Base-by-base conservation (phyloP, 768 basidiomycete genomes). In the Trametes elegans region DNA sequence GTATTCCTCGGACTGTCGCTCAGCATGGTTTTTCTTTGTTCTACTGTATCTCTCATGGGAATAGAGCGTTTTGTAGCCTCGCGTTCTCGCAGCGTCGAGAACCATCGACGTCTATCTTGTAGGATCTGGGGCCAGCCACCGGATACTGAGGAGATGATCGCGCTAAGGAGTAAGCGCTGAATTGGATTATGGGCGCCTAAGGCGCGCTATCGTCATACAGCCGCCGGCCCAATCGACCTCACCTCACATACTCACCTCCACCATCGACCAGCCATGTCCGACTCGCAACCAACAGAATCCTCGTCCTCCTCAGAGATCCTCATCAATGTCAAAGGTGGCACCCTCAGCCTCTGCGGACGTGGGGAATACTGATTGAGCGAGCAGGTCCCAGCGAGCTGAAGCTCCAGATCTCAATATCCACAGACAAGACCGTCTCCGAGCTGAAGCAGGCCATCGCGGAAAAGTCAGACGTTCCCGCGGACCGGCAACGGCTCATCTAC, bases 331-430 rank as follows among this genome's bases (percentile, higher is more conserved):
- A 90, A 88, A 70, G 88, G 88, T 85, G 19, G 26, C 38, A 60
- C 53, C 6, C 18, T 26, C 4, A 5, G 39, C 31, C n/a, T 21
- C 16, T 11, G 35, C 13, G 36, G 8, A 8, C 3, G 11, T 11
- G 35, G 13, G 11, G 31, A 21, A 45, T 42, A 31, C 27, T 28
- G 42, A 52, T 23, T 55, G 24, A 2, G 43, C 7, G 27, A 7
- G 5, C 55, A 90, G 91, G 94, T 7, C 93, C 94, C 0, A 90
- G 82, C 66, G 95, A 98, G 73, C 79, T 96, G 73, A 98, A 97
- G 76, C 81, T 98, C 29, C 83, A 92, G 67, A 87, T 98, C 55
- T 77, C 83, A 28, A 93, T 98, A 66, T 72, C 79, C 44, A 79
- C 84, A 2, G 84, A 87, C 70, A 93, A 95, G 76, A 88, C 88